Conservation (phyloP, 306 rosid species). For the Macrotyloma uniflorum region DNA sequence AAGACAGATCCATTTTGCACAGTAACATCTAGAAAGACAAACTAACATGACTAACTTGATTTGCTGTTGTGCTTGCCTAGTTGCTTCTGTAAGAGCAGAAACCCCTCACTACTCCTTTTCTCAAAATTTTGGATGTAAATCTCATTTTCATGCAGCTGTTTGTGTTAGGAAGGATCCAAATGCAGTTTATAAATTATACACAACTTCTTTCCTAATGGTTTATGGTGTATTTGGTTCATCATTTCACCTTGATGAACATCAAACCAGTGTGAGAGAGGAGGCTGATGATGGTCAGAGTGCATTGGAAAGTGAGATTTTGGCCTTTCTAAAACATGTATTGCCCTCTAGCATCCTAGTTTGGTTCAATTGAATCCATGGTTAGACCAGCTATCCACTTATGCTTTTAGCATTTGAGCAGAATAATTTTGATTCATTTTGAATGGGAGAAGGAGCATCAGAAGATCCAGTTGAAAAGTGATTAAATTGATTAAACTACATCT, state of each 20-base stretch:
- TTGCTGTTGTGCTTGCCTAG: constrained; percentile 47
- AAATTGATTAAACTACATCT: background rate
- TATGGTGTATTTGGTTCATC: background rate
- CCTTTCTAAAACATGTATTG: background rate
- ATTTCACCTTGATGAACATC: background rate
- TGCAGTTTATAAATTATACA: constrained; percentile 28
- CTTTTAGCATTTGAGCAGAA: background rate
- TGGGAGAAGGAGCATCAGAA: background rate
- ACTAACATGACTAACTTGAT: constrained; percentile 34
- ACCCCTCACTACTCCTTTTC: background rate
- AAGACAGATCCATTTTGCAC: constrained; percentile 44
- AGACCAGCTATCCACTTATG: background rate
- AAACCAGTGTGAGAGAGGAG: background rate
- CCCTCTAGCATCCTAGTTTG: constrained; percentile 21
- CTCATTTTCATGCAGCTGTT: constrained; percentile 38
- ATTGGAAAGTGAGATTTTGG: background rate
- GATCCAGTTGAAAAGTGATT: background rate
- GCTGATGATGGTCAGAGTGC: background rate
- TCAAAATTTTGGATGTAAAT: constrained; percentile 40
- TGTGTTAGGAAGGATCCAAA: constrained; percentile 26
- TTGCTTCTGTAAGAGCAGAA: constrained; percentile 49
- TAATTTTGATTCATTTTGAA: background rate
- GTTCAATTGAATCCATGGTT: constrained; percentile 31
- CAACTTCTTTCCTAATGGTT: constrained; percentile 13
- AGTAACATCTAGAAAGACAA: background rate